These are phyloP conservation scores for Scleroderma citrinum DNA, from an alignment of 768 basidiomycete genomes.

Conservation along the genomic window DNA sequence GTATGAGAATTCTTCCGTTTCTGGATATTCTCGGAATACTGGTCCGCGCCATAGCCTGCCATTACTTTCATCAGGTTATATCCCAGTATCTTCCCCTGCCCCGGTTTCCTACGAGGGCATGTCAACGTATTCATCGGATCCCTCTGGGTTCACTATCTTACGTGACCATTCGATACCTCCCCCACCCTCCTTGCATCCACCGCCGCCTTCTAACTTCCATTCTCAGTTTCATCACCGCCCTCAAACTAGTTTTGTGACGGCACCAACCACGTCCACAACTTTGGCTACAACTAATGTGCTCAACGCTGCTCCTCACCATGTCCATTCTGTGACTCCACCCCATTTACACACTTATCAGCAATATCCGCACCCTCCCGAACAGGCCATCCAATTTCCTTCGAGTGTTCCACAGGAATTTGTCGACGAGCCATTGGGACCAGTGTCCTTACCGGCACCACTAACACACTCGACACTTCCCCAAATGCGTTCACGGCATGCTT, in stretches of 20 bases:
- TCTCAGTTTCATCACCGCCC: conserved; percentile 13
- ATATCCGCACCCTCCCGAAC: conserved; percentile 20
- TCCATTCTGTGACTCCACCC: conserved; percentile 26
- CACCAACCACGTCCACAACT: conserved; percentile 8
- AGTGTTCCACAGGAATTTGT: conserved; percentile 19
- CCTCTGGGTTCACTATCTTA: conserved; percentile 26
- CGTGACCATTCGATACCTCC: conserved; percentile 38
- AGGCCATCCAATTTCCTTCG: conserved; percentile 17
- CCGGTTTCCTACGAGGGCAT: conserved; percentile 33
- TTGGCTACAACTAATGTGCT: conserved; percentile 7
- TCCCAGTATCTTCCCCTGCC: conserved; percentile 39
- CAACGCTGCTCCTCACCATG: conserved; percentile 11
- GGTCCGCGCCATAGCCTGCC: conserved; percentile 67
- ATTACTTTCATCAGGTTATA: conserved; percentile 61
- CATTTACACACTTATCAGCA: conserved; percentile 21
- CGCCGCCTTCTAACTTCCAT: conserved; percentile 12
- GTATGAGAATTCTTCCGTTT: conserved; percentile 35
- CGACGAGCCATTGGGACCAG: conserved; percentile 7
- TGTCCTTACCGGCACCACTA: conserved; percentile 8
- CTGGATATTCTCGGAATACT: conserved; percentile 36
- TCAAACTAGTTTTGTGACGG: conserved; percentile 9
- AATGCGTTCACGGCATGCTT: conserved; percentile 13
- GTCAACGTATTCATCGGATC: conserved; percentile 31
- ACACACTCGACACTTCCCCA: conserved; percentile 21
- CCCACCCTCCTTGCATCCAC: conserved; percentile 15